Evolutionary conservation across 2,329 filamentous ascomycete genomes (phyloP), one percentile per base, ranked within the genome.

Genomic region (Phialophora macrospora): DNA sequence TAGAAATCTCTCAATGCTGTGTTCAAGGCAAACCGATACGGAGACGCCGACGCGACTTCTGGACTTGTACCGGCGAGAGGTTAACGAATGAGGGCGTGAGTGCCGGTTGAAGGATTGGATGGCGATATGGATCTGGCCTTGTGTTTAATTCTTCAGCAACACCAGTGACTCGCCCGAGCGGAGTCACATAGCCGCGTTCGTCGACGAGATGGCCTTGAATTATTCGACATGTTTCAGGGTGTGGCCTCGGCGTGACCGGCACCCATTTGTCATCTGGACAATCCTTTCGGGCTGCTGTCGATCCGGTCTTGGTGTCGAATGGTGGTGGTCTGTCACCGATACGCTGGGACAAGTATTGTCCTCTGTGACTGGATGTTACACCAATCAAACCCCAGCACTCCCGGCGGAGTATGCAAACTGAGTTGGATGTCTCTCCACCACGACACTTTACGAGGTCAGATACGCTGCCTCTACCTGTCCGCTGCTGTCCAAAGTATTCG

Each of bases 391-490:
- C 38, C 38, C 17, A n/a, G 38, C 38, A 44, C 17, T 8, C 38
- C 38, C 6, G 17, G 17, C 38, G 38, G 6, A n/a, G 38, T 44
- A 44, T 44, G 17, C 38, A n/a, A 17, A 8, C 17, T 44, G 38
- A n/a, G 17, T 44, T 44, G 38, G 6, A 5, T n/a, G 17, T 7
- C 38, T 44, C n/a, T n/a, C 17, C 14, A 44, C 38, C 38, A 44
- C 17, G 17, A 20, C 38, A 2, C 0, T 44, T 20, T 44, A 44
- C 38, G 24, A 51, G 48, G 48, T 26, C 8, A 51, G 22, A 28
- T 24, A 51, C 22, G 58, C 58, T 4, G 58, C 58, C 24, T 60
- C 58, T 7, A 60, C 58, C 32, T 60, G 58, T 2, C 58, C 58
- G 26, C 58, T 60, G 9, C 41, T 52, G 14, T 60, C 58, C 9